phyloP scores from a whole-genome alignment of 306 rosid genomes.

The Crataegus laevigata region DNA sequence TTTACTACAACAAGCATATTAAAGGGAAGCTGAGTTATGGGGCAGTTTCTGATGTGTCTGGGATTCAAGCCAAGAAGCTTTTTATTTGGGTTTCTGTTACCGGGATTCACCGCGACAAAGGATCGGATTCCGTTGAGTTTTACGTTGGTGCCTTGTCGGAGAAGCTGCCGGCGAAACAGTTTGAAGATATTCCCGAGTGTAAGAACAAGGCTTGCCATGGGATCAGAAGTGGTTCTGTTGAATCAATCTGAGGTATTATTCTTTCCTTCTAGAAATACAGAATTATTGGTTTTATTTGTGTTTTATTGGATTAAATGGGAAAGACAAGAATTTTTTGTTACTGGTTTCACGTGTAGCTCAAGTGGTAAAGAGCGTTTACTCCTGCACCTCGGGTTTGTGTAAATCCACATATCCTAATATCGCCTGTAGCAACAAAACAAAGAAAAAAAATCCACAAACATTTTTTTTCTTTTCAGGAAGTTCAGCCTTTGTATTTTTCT shows the following conservation, averaged over 20 bases:
- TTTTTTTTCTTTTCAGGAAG: neutral
- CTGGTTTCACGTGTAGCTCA: neutral
- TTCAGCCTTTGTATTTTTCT: neutral
- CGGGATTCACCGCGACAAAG: conserved; percentile 33
- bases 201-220: conserved; percentile 16
- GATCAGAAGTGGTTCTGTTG: neutral
- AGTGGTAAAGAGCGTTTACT: neutral
- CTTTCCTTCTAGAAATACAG: neutral
- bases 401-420: neutral
- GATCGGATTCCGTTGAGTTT: conserved; percentile 36
- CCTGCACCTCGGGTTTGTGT: neutral
- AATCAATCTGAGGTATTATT: conserved; percentile 23
- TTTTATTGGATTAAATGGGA: neutral
- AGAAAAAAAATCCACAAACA: neutral
- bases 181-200: conserved; percentile 41
- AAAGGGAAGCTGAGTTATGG: conserved; percentile 46
- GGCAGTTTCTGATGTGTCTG: conserved; percentile 44
- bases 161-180: conserved; percentile 40
- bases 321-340: neutral
- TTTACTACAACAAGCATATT: conserved; percentile 41
- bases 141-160: conserved; percentile 54
- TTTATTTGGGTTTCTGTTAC: conserved; percentile 62
- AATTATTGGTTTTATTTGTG: neutral
- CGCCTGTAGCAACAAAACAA: neutral
- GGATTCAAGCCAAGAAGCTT: conserved; percentile 59